These are phyloP conservation scores for Teunomyces barrocoloradensis DNA, from an alignment of 805 yeast genomes.

Conservation along the genomic window DNA sequence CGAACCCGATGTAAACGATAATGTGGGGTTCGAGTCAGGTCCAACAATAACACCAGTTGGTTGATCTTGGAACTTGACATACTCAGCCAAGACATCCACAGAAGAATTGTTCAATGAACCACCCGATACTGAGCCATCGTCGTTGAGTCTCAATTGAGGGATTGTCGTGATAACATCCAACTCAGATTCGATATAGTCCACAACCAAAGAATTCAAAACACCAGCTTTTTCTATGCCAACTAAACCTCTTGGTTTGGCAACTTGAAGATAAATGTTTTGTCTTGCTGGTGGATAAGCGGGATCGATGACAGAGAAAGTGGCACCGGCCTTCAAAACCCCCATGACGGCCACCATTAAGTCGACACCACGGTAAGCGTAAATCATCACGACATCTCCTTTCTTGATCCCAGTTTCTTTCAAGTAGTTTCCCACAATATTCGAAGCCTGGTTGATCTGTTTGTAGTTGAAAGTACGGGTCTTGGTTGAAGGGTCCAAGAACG, in stretches of 20 bases:
- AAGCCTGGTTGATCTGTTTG: constrained; percentile 85
- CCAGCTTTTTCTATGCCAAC: constrained; percentile 93
- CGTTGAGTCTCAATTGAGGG: constrained; percentile 73
- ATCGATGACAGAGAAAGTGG: constrained; percentile 96
- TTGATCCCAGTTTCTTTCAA: constrained; percentile 76
- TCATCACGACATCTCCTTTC: constrained; percentile 95
- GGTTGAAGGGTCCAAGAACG: constrained; percentile 51
- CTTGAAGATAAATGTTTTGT: constrained; percentile 88
- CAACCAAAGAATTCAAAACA: constrained; percentile 69
- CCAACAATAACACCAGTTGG: constrained; percentile 92
- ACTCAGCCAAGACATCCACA: constrained; percentile 50
- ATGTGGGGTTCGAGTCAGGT: constrained; percentile 96
- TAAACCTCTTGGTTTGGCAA: constrained; percentile 89
- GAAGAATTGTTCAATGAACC: constrained; percentile 36
- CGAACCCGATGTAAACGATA: constrained; percentile 95
- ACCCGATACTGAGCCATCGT: constrained; percentile 70
- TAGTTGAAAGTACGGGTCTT: constrained; percentile 76
- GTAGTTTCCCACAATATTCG: constrained; percentile 90
- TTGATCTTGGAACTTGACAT: constrained; percentile 44
- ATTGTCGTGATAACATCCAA: constrained; percentile 69
- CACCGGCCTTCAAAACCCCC: constrained; percentile 98
- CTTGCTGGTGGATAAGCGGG: constrained; percentile 99
- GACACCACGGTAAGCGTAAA: constrained; percentile 96
- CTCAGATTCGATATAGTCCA: constrained; percentile 70
- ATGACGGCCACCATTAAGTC: constrained; percentile 94